Conservation (phyloP, 192 early-diverging fungal species). For the Coemansia sp. region DNA sequence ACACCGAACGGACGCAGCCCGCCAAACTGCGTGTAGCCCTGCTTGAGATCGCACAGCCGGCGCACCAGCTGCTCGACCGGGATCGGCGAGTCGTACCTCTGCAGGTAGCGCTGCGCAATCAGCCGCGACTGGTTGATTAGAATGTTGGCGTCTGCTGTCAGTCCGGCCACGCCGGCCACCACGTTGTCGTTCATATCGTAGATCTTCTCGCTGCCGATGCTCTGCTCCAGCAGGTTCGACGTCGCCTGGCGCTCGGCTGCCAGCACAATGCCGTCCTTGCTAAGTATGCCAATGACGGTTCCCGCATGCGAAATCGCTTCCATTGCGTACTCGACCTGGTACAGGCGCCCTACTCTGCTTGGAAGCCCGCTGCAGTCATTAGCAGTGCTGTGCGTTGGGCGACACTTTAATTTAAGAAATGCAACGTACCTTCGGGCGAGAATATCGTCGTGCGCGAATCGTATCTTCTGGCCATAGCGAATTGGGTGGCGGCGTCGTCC, state of each 20-base stretch:
- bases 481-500: neutral
- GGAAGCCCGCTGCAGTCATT: neutral
- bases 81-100: slow-evolving; percentile 86
- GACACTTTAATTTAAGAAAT: neutral
- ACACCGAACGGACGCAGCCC: slow-evolving; percentile 98
- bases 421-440: slow-evolving; percentile 90
- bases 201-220: slow-evolving; percentile 85
- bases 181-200: slow-evolving; percentile 93
- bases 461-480: slow-evolving; percentile 89
- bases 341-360: slow-evolving; percentile 71
- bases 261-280: slow-evolving; percentile 90
- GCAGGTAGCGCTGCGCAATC: slow-evolving; percentile 83
- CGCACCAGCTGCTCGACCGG: slow-evolving; percentile 95
- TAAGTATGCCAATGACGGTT: slow-evolving; percentile 87
- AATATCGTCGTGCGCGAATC: slow-evolving; percentile 98
- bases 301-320: slow-evolving; percentile 98
- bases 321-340: slow-evolving; percentile 99
- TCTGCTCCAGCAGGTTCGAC: slow-evolving; percentile 88
- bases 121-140: slow-evolving; percentile 84
- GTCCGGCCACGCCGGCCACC: slow-evolving; percentile 92
- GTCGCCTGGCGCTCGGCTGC: slow-evolving; percentile 96
- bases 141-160: slow-evolving; percentile 94
- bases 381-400: neutral
- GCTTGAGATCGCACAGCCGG: slow-evolving; percentile 93
- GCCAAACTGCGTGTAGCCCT: slow-evolving; percentile 98